These are phyloP conservation scores for Teratosphaeria destructans DNA, from an alignment of 2,329 filamentous ascomycete genomes.

Conservation along the genomic window DNA sequence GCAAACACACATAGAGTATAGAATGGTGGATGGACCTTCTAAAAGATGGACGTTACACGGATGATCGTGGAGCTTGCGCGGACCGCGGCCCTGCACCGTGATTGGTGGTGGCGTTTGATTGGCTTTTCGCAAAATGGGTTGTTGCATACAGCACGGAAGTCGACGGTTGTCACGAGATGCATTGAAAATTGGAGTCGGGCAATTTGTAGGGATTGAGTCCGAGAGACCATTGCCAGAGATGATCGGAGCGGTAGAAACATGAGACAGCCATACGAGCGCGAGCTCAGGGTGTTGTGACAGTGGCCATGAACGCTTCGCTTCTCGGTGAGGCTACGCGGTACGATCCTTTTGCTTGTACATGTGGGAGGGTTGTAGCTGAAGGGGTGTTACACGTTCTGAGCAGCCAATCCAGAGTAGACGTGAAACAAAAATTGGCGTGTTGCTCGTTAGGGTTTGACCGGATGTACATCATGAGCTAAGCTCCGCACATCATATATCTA, in stretches of 20 bases:
- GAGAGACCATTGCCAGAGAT: neutral
- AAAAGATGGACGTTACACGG: neutral
- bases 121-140: neutral
- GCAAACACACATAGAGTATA: neutral
- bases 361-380: neutral
- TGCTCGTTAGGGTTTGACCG: neutral
- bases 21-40: neutral
- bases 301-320: neutral
- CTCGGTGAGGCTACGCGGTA: neutral
- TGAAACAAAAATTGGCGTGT: neutral
- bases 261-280: neutral
- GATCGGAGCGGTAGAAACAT: neutral
- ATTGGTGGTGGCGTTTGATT: neutral
- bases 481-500: constrained; percentile 10
- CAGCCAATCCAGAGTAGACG: neutral
- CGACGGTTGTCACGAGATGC: neutral
- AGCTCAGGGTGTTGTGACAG: neutral
- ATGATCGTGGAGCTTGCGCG: neutral
- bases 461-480: neutral
- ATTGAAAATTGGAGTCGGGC: neutral
- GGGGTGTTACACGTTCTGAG: neutral
- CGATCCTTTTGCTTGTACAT: neutral
- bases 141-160: neutral
- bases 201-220: neutral
- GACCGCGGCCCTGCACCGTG: neutral